Evolutionary conservation across 306 rosid genomes (phyloP).

Genomic region (Arachis hypogaea): DNA sequence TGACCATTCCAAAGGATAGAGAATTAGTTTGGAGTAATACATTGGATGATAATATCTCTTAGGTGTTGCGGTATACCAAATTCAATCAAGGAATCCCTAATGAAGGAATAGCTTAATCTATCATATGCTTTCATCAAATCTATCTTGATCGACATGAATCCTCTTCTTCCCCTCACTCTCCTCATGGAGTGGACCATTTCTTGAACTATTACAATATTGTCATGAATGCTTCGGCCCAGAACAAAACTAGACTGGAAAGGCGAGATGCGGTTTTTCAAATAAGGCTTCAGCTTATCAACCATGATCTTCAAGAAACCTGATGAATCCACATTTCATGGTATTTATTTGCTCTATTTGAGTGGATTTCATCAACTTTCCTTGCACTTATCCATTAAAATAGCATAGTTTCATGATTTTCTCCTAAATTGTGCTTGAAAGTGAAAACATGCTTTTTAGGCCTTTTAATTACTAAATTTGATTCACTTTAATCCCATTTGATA

Average conservation of each 20-base stretch:
- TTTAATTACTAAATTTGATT: too few relatives aligned
- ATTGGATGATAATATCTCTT: background rate
- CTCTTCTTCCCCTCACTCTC: background rate
- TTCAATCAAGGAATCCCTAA: background rate
- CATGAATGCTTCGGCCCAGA: background rate
- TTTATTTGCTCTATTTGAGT: too few relatives aligned
- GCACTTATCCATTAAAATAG: too few relatives aligned
- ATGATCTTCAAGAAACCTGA: background rate
- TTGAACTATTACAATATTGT: background rate
- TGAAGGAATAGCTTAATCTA: background rate
- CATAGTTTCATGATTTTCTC: too few relatives aligned
- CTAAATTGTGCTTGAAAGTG: too few relatives aligned
- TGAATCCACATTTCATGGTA: too few relatives aligned
- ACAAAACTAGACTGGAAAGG: background rate
- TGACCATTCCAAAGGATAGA: background rate
- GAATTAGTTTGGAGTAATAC: background rate
- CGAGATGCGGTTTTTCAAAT: accelerated
- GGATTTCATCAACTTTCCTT: too few relatives aligned
- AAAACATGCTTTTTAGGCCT: too few relatives aligned
- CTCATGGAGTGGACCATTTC: background rate
- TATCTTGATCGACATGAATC: background rate
- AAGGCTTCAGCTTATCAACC: background rate
- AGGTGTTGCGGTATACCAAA: background rate
- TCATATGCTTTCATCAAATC: background rate
- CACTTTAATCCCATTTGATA: too few relatives aligned